Percentiles rank a stretch among this genome's conserved stretches.
Evolutionary conservation across 164 flowering plant species (phyloP).

Genomic region (Vitis rotundifolia): DNA sequence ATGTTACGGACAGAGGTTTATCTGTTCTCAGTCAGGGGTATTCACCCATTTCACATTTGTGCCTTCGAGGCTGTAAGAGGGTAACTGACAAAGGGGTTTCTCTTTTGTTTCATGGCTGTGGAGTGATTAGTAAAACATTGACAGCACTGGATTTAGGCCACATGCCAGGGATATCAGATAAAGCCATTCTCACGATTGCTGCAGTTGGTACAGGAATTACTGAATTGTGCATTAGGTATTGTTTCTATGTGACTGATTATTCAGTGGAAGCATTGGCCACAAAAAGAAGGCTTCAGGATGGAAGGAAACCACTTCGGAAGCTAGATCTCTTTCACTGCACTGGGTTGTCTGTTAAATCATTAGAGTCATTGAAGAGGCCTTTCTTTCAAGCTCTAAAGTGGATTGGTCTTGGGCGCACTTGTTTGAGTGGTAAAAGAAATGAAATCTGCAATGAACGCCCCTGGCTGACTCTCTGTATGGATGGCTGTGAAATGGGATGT

Average conservation of each 20-base stretch:
- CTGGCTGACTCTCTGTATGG: constrained; percentile 41
- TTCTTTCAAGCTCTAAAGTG: constrained; percentile 38
- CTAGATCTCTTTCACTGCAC: constrained; percentile 44
- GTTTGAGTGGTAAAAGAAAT: constrained; percentile 15
- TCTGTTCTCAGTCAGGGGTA: constrained; percentile 26
- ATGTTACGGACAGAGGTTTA: constrained; percentile 45
- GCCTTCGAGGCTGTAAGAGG: constrained; percentile 43
- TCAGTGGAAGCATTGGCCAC: constrained; percentile 31
- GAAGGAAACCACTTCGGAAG: constrained; percentile 22
- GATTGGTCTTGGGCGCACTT: constrained; percentile 43
- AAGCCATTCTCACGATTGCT: constrained; percentile 22
- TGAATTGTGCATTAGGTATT: constrained; percentile 38
- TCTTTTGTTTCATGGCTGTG: constrained; percentile 25
- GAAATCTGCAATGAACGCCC: constrained; percentile 22
- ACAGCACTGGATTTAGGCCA: constrained; percentile 36
- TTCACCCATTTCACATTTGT: constrained; percentile 29
- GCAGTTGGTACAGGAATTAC: constrained; percentile 17
- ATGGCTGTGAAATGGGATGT: constrained; percentile 55
- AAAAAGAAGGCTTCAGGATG: constrained; percentile 12
- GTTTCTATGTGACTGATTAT: constrained; percentile 37
- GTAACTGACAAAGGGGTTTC: constrained; percentile 46
- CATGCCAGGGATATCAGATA: constrained; percentile 48
- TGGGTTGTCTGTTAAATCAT: constrained; percentile 24
- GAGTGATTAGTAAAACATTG: constrained; percentile 30
- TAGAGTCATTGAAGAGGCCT: constrained; percentile 21